Base-by-base conservation (phyloP, 805 yeast species). In the Wickerhamomyces chambardii region DNA sequence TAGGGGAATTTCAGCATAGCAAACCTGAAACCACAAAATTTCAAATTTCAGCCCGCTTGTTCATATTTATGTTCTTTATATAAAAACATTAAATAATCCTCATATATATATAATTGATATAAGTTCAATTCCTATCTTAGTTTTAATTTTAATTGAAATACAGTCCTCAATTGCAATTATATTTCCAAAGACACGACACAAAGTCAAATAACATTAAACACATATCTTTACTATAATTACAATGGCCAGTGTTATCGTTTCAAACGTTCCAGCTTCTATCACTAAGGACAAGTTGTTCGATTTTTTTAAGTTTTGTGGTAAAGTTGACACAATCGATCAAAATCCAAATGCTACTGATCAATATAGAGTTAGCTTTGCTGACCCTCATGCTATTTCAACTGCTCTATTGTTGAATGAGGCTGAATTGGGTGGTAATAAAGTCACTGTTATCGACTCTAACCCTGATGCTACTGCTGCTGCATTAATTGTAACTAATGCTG, bases 221-320 rank as follows among this genome's bases (percentile, higher is more conserved):
- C 10, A 21, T 21, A 21, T 21, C 24, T 8, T 8, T n/a, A n/a
- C n/a, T n/a, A 21, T 10, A 7, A 21, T 10, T 8, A 10, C 24
- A 27, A 27, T n/a, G n/a, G 15, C 15, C 17, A 15, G 74, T 6
- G 61, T 81, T 31, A 61, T 68, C 39, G 85, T 76, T 17, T 66
- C 76, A 15, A 69, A 75, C 41, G 66, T 82, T 29, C 74, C 84
- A 29, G 46, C 58, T 4, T 44, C 64, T 22, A 68, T 77, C 28
- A 46, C 74, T 5, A 61, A 66, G 31, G 64, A 66, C 28, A 74
- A 78, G 47, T 53, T 82, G 25, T 58, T 63, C 30, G 81, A 80
- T 40, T 83, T 83, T 58, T 83, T 84, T 57, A 64, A 81, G 17
- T 83, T 83, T 56, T 81, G 92, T 51, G 94, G 94, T 15, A 68